These are phyloP conservation scores for Mycena rosella DNA, from an alignment of 768 basidiomycete species.

Conservation along the genomic window DNA sequence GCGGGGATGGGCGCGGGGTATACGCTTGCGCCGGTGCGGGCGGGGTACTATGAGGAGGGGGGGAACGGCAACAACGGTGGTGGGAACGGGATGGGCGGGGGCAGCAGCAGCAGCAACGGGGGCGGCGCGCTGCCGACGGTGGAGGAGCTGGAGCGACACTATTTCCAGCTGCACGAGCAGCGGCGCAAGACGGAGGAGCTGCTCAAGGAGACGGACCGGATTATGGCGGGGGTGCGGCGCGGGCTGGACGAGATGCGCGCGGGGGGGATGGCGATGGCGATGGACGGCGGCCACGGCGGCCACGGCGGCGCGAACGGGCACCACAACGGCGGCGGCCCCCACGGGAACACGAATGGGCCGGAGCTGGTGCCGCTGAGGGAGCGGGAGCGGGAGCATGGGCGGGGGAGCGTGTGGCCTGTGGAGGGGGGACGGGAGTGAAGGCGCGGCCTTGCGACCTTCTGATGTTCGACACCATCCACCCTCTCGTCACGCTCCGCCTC, in stretches of 20 bases:
- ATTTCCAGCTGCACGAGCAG: constrained; percentile 71
- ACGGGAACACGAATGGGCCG: not conserved
- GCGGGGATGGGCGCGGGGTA: constrained; percentile 24
- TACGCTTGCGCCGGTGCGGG: constrained; percentile 24
- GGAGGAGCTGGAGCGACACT: constrained; percentile 79
- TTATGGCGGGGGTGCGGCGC: constrained; percentile 79
- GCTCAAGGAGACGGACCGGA: constrained; percentile 78
- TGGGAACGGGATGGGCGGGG: not conserved
- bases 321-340: constrained; percentile 20
- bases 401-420: constrained; percentile 32
- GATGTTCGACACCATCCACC: no score
- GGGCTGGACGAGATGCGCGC: constrained; percentile 82
- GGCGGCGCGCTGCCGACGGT: constrained; percentile 51
- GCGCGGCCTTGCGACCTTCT: no score
- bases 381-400: not conserved
- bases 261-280: constrained; percentile 21
- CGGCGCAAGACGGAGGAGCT: constrained; percentile 78
- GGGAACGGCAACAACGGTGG: constrained; percentile 17
- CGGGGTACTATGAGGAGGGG: constrained; percentile 34
- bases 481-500: not conserved
- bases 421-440: constrained; percentile 25
- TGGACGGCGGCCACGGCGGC: constrained; percentile 17
- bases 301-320: not conserved
- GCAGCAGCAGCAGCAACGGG: no score
- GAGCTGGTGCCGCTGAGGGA: constrained; percentile 1